phyloP scores from a whole-genome alignment of 768 basidiomycete genomes.

The Clavaria fumosa region DNA sequence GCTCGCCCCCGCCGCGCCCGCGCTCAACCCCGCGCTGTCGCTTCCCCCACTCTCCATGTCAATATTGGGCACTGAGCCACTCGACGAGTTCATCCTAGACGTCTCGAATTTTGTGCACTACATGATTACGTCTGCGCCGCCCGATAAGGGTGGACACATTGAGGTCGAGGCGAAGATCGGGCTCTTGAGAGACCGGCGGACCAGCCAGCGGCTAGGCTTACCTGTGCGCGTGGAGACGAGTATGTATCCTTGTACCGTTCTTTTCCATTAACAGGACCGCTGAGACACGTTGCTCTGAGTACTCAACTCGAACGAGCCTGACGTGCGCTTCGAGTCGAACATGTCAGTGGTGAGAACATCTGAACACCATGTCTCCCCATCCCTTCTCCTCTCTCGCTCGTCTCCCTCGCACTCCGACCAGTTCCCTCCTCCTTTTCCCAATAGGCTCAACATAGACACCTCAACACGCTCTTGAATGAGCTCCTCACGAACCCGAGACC shows the following conservation, averaged over 20 bases:
- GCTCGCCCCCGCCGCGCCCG: no score
- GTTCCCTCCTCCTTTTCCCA: conserved; percentile 5
- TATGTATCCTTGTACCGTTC: conserved; percentile 25
- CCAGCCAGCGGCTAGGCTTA: conserved; percentile 42
- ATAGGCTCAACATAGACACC: conserved; percentile 77
- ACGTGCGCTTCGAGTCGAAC: conserved; percentile 78
- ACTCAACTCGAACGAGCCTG: conserved; percentile 40
- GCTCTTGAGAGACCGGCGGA: conserved; percentile 40
- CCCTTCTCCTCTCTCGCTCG: conserved; percentile 5
- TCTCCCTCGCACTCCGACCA: conserved; percentile 9
- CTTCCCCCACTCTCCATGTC: conserved; percentile 60
- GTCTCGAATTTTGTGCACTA: conserved; percentile 81
- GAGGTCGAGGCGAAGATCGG: conserved; percentile 93
- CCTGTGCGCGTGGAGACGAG: conserved; percentile 78
- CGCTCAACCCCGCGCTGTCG: conserved; percentile 10
- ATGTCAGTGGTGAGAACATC: conserved; percentile 82
- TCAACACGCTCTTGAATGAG: conserved; percentile 75
- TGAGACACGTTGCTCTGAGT: conserved; percentile 34
- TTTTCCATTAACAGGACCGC: conserved; percentile 4
- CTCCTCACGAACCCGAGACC: conserved; percentile 44
- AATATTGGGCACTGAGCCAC: conserved; percentile 77
- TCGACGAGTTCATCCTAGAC: conserved; percentile 87
- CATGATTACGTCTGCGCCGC: conserved; percentile 42
- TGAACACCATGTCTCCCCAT: no score
- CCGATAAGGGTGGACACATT: conserved; percentile 39